These are phyloP conservation scores for Sordariomycetes sp. DNA, from an alignment of 2,329 filamentous ascomycete species.

Conservation along the genomic window DNA sequence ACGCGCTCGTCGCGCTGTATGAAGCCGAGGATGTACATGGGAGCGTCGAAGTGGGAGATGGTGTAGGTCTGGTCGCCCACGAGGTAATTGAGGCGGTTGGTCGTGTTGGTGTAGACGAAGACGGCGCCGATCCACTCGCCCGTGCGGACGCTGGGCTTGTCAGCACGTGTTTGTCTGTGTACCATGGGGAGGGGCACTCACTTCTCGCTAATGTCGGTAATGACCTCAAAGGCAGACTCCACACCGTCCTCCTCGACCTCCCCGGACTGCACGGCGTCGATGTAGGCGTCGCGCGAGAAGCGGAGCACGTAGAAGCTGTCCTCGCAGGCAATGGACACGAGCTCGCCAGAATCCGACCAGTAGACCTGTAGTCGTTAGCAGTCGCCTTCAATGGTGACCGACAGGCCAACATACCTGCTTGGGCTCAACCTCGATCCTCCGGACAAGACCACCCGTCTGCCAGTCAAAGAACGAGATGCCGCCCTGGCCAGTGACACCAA, in stretches of 20 bases:
- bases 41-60: conserved; percentile 89
- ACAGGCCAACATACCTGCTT: conserved; percentile 22
- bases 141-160: conserved; percentile 58
- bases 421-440: conserved; percentile 75
- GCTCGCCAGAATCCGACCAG: conserved; percentile 94
- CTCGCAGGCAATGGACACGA: conserved; percentile 85
- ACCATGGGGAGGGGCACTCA: conserved; percentile 19
- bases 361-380: conserved; percentile 41
- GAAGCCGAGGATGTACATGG: conserved; percentile 91
- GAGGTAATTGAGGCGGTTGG: conserved; percentile 93
- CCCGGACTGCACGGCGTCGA: conserved; percentile 69
- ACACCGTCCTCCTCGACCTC: conserved; percentile 83
- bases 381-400: no score
- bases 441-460: conserved; percentile 76
- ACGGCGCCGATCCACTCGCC: conserved; percentile 98
- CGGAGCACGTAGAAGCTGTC: conserved; percentile 91
- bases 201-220: conserved; percentile 90
- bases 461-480: conserved; percentile 96
- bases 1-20: conserved; percentile 90
- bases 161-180: neutral
- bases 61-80: conserved; percentile 98
- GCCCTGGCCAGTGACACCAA: conserved; percentile 90
- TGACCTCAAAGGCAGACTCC: conserved; percentile 89
- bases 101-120: conserved; percentile 97
- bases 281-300: conserved; percentile 79